Evolutionary conservation across 495 filamentous ascomycete species (phyloP), one percentile per base, ranked within the genome.

Genomic region (Ramalina intermedia): DNA sequence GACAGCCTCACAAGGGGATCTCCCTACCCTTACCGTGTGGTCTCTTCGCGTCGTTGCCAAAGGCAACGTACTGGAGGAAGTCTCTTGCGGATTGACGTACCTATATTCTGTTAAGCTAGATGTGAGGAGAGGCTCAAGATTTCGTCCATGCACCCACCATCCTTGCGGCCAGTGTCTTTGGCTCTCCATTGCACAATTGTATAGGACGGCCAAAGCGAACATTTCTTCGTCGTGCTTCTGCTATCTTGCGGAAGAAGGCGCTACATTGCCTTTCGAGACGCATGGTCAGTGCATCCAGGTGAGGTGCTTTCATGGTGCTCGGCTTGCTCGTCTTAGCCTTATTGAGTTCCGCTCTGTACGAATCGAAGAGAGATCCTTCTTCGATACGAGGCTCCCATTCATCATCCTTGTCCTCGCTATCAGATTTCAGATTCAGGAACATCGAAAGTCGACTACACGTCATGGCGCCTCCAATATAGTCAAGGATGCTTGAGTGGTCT

Each of bases 191-290:
- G 27, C 58, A 55, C 35, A 79, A 62, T 2, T 54, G 59, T 33
- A 78, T 51, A 17, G 72, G 66, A 16, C 66, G 68, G 9, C 69
- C 72, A 53, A 79, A 66, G 16, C 78, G 62, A 37, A 80, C 69
- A 21, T 72, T 72, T 43, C 76, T 64, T 43, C 70, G 69, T 57
- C 78, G 75, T 13, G 76, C 74, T 43, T 73, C 63, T 8, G 77
- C 74, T 49, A 80, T 79, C 45, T 74, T 69, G 9, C 61, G 65
- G 55, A 79, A 81, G 1, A 80, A 66, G 11, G 66, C 65, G 6
- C 71, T 65, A 49, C 73, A 80, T 52, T 79, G 76, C 3, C 64
- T 50, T 5, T 67, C 67, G 20, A 81, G 59, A 40, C 73, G 65
- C 37, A 61, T 66, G 0, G 67, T 69, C 47, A 81, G 50, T 41